A percentile compares a stretch with the other conserved stretches of the same genome.
Evolutionary conservation across 2,329 filamentous ascomycete genomes (phyloP).

Genomic region (Fusarium chlamydosporum): DNA sequence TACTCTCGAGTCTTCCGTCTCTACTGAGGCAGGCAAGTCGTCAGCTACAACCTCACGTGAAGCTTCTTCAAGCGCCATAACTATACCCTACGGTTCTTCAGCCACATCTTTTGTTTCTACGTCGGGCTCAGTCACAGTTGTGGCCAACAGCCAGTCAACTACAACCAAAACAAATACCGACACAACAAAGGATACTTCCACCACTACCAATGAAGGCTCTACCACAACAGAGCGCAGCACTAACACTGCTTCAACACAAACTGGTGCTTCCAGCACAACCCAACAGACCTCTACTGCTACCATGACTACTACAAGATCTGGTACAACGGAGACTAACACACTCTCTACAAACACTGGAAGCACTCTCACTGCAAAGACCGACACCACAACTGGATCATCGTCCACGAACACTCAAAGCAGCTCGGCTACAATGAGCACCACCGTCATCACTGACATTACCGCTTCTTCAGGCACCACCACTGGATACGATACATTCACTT

Average conservation of each 20-base stretch:
- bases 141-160: neutral
- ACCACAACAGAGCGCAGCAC: slow-evolving; percentile 3
- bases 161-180: neutral
- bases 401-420: slow-evolving; percentile 12
- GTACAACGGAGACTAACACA: slow-evolving; percentile 4
- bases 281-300: neutral
- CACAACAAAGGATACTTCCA: slow-evolving; percentile 9
- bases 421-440: slow-evolving; percentile 16
- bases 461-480: slow-evolving; percentile 15
- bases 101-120: slow-evolving; percentile 5
- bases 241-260: slow-evolving; percentile 1
- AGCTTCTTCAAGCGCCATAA: slow-evolving; percentile 4
- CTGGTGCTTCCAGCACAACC: neutral
- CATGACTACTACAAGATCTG: neutral
- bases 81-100: neutral
- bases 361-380: neutral
- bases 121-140: neutral
- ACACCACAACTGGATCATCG: neutral
- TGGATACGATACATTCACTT: slow-evolving; percentile 2
- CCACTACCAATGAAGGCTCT: slow-evolving; percentile 3
- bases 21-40: neutral
- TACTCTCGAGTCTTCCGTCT: slow-evolving; percentile 1
- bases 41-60: slow-evolving; percentile 14
- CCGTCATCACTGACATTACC: neutral
- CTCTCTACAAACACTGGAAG: slow-evolving; percentile 10